These are phyloP conservation scores for Cordyceps javanica DNA, from an alignment of 2,329 filamentous ascomycete species.

Conservation along the genomic window DNA sequence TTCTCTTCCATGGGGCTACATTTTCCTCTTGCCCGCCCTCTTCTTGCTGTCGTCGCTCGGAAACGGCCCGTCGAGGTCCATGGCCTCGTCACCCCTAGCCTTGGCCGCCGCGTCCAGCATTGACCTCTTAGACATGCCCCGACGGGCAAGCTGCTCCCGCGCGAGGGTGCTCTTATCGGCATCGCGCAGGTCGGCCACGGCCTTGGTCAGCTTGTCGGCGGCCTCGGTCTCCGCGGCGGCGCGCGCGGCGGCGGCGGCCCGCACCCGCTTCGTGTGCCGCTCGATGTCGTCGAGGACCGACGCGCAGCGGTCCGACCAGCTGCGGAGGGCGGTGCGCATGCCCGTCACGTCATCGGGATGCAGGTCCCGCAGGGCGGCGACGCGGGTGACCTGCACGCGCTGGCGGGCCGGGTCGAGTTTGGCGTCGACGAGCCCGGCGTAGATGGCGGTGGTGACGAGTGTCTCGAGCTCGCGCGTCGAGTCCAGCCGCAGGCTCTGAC, in stretches of 20 bases:
- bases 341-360: conserved; percentile 64
- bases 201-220: conserved; percentile 41
- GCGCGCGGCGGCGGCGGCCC: conserved; percentile 50
- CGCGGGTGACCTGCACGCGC: conserved; percentile 68
- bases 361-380: conserved; percentile 82
- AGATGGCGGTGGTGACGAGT: conserved; percentile 81
- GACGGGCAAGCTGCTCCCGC: conserved; percentile 9
- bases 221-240: conserved; percentile 44
- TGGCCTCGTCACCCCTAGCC: conserved; percentile 38
- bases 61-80: conserved; percentile 51
- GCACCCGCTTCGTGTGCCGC: conserved; percentile 63
- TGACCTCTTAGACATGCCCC: conserved; percentile 26
- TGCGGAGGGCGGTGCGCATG: conserved; percentile 54
- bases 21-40: conserved; percentile 47
- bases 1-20: conserved; percentile 27
- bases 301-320: conserved; percentile 76
- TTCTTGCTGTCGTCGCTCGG: conserved; percentile 43
- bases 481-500: conserved; percentile 58
- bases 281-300: conserved; percentile 70
- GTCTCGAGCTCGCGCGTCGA: conserved; percentile 70
- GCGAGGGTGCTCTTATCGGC: conserved; percentile 27
- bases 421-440: conserved; percentile 73
- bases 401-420: conserved; percentile 76
- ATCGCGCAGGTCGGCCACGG: conserved; percentile 42
- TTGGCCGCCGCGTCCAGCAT: conserved; percentile 37